These are phyloP conservation scores for Musa troglodytarum DNA, from an alignment of 176 grass and related monocot species.

Conservation along the genomic window DNA sequence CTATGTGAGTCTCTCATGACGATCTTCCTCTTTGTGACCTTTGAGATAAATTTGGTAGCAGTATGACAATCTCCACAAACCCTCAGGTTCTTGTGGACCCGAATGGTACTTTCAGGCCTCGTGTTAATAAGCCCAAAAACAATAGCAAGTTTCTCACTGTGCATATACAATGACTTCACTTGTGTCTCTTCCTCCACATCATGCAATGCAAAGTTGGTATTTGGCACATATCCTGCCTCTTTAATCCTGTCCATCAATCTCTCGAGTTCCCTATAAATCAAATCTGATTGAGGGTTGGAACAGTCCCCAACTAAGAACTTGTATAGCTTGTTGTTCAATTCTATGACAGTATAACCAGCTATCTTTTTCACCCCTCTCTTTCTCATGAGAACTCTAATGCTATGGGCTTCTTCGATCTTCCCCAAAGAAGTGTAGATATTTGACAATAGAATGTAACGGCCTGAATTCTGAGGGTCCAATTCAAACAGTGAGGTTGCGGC, in stretches of 20 bases:
- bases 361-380: conserved; percentile 17
- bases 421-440: conserved; percentile 28
- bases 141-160: conserved; percentile 27
- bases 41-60: conserved; percentile 25
- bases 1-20: conserved; percentile 26
- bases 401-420: conserved; percentile 20
- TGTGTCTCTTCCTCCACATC: conserved; percentile 28
- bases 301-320: conserved; percentile 23
- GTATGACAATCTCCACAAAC: conserved; percentile 28
- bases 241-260: conserved; percentile 23
- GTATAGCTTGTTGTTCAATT: conserved; percentile 24
- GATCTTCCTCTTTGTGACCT: conserved; percentile 19
- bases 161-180: conserved; percentile 16
- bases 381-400: conserved; percentile 15
- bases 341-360: conserved; percentile 23
- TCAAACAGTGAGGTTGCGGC: conserved; percentile 20
- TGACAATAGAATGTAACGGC: conserved; percentile 23
- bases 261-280: conserved; percentile 23
- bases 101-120: conserved; percentile 14
- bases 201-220: conserved; percentile 26
- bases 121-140: conserved; percentile 23
- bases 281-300: conserved; percentile 14
- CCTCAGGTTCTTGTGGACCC: conserved; percentile 18
- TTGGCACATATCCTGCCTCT: conserved; percentile 19
- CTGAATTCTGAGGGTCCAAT: conserved; percentile 20